A percentile compares a stretch with the other conserved stretches of the same genome.
Conservation (phyloP, 1,284 basidiomycete genomes). For the Termitomyces sp. region DNA sequence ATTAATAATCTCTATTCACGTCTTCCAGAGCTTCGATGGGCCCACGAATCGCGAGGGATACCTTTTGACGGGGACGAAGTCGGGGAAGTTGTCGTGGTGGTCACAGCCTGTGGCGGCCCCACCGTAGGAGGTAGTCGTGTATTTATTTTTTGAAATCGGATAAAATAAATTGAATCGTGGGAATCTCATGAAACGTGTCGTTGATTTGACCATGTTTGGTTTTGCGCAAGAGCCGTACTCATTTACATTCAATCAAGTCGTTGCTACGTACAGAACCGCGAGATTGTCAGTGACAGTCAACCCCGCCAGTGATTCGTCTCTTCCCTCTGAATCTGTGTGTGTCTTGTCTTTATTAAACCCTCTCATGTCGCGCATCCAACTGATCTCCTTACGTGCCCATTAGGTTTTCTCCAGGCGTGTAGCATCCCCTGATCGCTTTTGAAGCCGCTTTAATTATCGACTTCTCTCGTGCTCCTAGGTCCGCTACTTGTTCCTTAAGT, state of each 20-base stretch:
- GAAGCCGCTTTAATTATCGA: slow-evolving; percentile 26
- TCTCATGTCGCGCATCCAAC: neutral
- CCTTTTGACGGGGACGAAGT: slow-evolving; percentile 51
- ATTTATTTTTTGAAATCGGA: neutral
- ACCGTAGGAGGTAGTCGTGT: slow-evolving; percentile 15
- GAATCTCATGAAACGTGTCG: slow-evolving; percentile 20
- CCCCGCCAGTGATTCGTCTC: slow-evolving; percentile 19
- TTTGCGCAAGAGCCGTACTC: slow-evolving; percentile 28
- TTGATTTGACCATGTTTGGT: slow-evolving; percentile 29
- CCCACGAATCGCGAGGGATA: slow-evolving; percentile 31
- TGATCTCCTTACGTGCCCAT: slow-evolving; percentile 1
- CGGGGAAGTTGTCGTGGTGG: slow-evolving; percentile 56
- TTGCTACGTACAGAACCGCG: slow-evolving; percentile 33
- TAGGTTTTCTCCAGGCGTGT: slow-evolving; percentile 22
- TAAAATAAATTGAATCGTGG: slow-evolving; percentile 14
- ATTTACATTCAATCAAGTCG: slow-evolving; percentile 33
- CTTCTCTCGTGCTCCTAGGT: slow-evolving; percentile 19
- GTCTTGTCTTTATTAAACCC: neutral
- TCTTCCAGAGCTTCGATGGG: slow-evolving; percentile 44
- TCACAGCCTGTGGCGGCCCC: slow-evolving; percentile 37
- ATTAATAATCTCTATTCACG: slow-evolving; percentile 7
- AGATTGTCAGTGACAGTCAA: slow-evolving; percentile 35
- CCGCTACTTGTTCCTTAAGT: slow-evolving; percentile 14
- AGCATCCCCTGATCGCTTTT: slow-evolving; percentile 22
- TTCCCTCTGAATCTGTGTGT: slow-evolving; percentile 20